Evolutionary conservation across 805 yeast genomes (phyloP).

Genomic region (Wickerhamomyces chambardii): DNA sequence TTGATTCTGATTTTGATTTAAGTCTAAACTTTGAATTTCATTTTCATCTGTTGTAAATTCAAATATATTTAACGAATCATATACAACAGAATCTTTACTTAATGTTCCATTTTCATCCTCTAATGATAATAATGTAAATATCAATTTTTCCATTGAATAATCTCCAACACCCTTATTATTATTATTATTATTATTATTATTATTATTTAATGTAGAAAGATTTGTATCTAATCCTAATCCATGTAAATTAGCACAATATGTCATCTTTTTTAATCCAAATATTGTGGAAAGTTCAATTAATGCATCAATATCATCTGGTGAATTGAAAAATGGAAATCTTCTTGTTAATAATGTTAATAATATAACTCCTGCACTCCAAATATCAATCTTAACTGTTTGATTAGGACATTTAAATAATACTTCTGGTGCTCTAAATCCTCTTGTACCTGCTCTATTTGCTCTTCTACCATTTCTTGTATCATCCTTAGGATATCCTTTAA

Average conservation of each 20-base stretch:
- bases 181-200: conserved; percentile 18
- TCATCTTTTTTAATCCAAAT: conserved; percentile 69
- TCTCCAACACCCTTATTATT: conserved; percentile 24
- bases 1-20: no score
- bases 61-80: conserved; percentile 48
- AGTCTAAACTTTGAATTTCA: no score
- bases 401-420: conserved; percentile 41
- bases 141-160: conserved; percentile 1
- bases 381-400: conserved; percentile 62
- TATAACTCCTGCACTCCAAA: conserved; percentile 79
- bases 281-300: conserved; percentile 73
- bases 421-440: conserved; percentile 84
- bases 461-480: conserved; percentile 85
- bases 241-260: conserved; percentile 73
- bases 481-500: conserved; percentile 73
- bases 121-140: conserved; percentile 22
- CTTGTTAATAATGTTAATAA: conserved; percentile 68
- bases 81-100: conserved; percentile 65
- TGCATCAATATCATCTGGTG: conserved; percentile 91
- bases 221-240: conserved; percentile 79
- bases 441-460: conserved; percentile 94
- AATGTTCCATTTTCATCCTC: conserved; percentile 52
- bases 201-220: conserved; percentile 34
- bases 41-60: conserved; percentile 31
- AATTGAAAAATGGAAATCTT: conserved; percentile 89